Conservation (phyloP, 2,329 filamentous ascomycete species). For the Cadophora sp. region DNA sequence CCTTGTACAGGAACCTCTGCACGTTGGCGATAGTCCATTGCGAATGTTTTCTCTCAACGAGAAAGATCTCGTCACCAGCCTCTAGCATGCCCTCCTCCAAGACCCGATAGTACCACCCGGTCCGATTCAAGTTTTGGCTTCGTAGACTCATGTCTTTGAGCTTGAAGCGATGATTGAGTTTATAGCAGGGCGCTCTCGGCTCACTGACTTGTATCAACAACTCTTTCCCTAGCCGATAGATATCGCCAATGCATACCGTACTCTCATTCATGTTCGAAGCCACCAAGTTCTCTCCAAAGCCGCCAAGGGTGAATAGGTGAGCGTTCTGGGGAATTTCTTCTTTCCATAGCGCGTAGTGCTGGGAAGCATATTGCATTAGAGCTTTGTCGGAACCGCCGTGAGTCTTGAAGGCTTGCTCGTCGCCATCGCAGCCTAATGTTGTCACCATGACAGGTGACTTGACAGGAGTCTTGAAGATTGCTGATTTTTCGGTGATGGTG, state of each 20-base stretch:
- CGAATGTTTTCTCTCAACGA: constrained; percentile 61
- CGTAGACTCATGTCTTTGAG: constrained; percentile 65
- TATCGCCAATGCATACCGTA: constrained; percentile 69
- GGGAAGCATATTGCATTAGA: constrained; percentile 56
- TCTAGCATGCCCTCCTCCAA: constrained; percentile 58
- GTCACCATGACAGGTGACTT: constrained; percentile 9
- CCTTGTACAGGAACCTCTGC: constrained; percentile 65
- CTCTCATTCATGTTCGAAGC: constrained; percentile 62
- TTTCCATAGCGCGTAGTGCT: constrained; percentile 63
- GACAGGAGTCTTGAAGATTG: constrained; percentile 24
- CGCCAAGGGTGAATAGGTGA: constrained; percentile 59
- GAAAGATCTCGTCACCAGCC: constrained; percentile 60
- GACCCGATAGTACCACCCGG: constrained; percentile 70
- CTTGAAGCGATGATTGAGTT: constrained; percentile 70
- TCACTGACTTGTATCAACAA: constrained; percentile 61
- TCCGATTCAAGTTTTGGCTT: constrained; percentile 60
- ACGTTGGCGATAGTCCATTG: constrained; percentile 66
- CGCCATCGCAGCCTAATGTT: constrained; percentile 17
- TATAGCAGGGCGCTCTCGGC: constrained; percentile 69
- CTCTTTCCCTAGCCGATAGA: constrained; percentile 52
- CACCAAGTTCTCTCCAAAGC: constrained; percentile 70
- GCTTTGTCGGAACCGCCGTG: constrained; percentile 61
- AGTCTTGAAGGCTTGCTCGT: constrained; percentile 21
- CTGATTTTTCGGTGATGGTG: constrained; percentile 10
- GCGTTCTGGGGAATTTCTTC: constrained; percentile 57